A percentile compares a stretch with the other conserved stretches of the same genome.
phyloP scores from a whole-genome alignment of 768 basidiomycete species.

The Punctularia strigosozonata region DNA sequence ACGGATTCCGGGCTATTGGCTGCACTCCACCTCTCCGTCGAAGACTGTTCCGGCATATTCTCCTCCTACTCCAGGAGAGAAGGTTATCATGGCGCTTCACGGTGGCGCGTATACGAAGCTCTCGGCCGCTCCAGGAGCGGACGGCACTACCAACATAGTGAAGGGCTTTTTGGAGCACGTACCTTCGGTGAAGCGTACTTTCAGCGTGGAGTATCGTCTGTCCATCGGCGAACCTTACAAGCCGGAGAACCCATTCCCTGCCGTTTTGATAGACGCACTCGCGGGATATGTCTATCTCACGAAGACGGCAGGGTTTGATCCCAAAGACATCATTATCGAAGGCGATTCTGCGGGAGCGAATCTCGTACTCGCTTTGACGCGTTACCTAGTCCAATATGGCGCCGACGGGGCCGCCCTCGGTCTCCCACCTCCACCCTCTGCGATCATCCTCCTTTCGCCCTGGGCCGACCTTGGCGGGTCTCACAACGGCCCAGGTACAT shows the following conservation, averaged over 20 bases:
- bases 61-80: slow-evolving; percentile 7
- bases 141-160: slow-evolving; percentile 30
- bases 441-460: slow-evolving; percentile 20
- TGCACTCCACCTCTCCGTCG: background rate
- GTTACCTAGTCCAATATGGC: slow-evolving; percentile 29
- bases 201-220: slow-evolving; percentile 66
- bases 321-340: slow-evolving; percentile 30
- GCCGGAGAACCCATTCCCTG: slow-evolving; percentile 36
- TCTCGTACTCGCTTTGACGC: slow-evolving; percentile 27
- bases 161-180: slow-evolving; percentile 35
- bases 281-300: slow-evolving; percentile 41
- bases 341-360: slow-evolving; percentile 50
- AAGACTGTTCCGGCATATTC: background rate
- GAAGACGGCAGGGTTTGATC: slow-evolving; percentile 25
- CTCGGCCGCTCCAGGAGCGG: slow-evolving; percentile 33
- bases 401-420: slow-evolving; percentile 11
- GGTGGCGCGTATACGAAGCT: slow-evolving; percentile 4
- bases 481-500: slow-evolving; percentile 1
- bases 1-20: background rate
- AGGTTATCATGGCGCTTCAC: slow-evolving; percentile 12
- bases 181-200: slow-evolving; percentile 31
- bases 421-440: slow-evolving; percentile 14
- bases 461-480: slow-evolving; percentile 8
- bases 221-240: slow-evolving; percentile 31
- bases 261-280: slow-evolving; percentile 38